phyloP scores from a whole-genome alignment of 2,329 filamentous ascomycete species.

The Coniochaeta sp. region DNA sequence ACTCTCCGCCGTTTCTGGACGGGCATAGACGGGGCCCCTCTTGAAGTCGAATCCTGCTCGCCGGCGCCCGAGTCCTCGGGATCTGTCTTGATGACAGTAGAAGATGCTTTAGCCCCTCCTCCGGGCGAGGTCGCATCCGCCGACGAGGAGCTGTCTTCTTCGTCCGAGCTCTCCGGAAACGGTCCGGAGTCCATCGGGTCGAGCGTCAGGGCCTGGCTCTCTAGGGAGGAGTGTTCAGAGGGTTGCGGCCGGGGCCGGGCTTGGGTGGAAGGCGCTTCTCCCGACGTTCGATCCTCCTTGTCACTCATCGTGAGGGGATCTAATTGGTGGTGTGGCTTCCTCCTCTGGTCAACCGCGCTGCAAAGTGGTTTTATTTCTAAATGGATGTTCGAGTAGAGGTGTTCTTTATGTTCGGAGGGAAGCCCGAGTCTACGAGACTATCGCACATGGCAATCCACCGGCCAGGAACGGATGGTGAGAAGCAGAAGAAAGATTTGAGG shows the following conservation, averaged over 20 bases:
- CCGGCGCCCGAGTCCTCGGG: neutral
- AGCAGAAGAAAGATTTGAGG: neutral
- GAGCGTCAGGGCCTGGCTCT: neutral
- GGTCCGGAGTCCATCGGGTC: neutral
- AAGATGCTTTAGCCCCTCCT: neutral
- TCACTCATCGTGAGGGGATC: neutral
- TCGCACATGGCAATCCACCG: neutral
- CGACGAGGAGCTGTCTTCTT: neutral
- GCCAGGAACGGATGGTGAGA: neutral
- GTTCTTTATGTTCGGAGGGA: neutral
- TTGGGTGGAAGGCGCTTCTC: neutral
- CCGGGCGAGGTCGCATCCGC: neutral
- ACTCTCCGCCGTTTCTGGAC: slow-evolving; percentile 72
- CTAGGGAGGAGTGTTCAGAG: neutral
- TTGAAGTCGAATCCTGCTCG: slow-evolving; percentile 3
- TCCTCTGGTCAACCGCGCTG: neutral
- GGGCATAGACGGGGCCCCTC: slow-evolving; percentile 39
- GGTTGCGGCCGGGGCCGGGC: neutral
- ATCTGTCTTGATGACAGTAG: neutral
- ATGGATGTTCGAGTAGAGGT: neutral
- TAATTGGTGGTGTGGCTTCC: neutral
- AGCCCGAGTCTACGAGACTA: neutral
- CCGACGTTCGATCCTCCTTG: neutral
- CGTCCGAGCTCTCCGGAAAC: neutral
- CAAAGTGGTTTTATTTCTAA: neutral